Conservation (phyloP, 495 filamentous ascomycete species). For the Geoglossum glabrum region DNA sequence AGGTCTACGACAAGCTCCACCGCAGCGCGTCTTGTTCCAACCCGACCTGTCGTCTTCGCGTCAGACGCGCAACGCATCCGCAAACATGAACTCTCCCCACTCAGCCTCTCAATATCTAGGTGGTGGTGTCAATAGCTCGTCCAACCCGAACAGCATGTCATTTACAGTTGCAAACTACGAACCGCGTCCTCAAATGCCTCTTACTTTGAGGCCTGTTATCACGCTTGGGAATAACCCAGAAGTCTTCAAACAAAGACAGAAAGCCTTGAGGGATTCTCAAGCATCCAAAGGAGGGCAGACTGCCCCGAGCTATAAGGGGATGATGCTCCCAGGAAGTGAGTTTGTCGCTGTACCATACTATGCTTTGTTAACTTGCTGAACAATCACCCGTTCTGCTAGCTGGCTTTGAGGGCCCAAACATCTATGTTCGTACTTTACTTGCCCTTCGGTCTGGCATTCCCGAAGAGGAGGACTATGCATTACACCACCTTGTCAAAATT, state of each 20-base stretch:
- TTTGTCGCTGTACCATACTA: not conserved
- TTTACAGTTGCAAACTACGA: slow-evolving; percentile 36
- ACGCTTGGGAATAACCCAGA: slow-evolving; percentile 49
- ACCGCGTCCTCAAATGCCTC: slow-evolving; percentile 29
- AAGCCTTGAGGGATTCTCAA: slow-evolving; percentile 13
- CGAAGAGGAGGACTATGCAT: slow-evolving; percentile 68
- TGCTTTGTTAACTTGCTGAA: not conserved
- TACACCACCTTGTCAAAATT: slow-evolving; percentile 87
- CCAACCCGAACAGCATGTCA: slow-evolving; percentile 21
- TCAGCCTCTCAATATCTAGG: slow-evolving; percentile 9
- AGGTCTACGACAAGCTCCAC: slow-evolving; percentile 56
- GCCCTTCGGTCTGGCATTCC: slow-evolving; percentile 62
- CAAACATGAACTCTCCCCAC: slow-evolving; percentile 25
- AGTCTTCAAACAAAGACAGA: slow-evolving; percentile 32
- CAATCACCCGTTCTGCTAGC: slow-evolving; percentile 19
- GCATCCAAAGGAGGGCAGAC: slow-evolving; percentile 7
- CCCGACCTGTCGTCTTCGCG: slow-evolving; percentile 44
- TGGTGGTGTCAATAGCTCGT: not conserved
- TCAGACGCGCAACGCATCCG: slow-evolving; percentile 34
- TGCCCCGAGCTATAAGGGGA: slow-evolving; percentile 16
- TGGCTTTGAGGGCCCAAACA: slow-evolving; percentile 54
- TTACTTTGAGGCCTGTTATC: slow-evolving; percentile 44
- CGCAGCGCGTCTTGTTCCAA: slow-evolving; percentile 63
- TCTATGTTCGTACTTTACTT: slow-evolving; percentile 63
- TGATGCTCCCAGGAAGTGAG: slow-evolving; percentile 35